A percentile compares a stretch with the other conserved stretches of the same genome.
phyloP scores from a whole-genome alignment of 352 stramenopile genomes.

The Globisporangium irregulare region DNA sequence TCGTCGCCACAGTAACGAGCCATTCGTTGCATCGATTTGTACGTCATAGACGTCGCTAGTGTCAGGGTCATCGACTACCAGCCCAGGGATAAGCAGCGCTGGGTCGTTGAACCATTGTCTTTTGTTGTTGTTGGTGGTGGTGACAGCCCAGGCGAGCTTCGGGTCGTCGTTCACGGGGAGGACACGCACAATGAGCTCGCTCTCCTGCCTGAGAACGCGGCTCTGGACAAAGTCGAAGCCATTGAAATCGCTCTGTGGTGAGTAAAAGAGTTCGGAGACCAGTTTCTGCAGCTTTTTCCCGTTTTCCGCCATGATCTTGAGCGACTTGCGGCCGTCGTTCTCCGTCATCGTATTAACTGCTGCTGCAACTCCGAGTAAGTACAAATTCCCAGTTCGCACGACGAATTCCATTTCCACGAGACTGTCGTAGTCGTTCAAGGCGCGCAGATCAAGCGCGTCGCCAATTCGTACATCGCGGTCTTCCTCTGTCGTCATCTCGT shows the following conservation, averaged over 20 bases:
- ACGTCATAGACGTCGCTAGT: conserved; percentile 30
- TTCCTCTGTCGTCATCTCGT: conserved; percentile 12
- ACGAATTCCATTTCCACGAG: conserved; percentile 2
- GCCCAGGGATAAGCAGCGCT: conserved; percentile 28
- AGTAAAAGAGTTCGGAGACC: conserved; percentile 15
- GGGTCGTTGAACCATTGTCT: conserved; percentile 26
- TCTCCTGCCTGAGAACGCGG: background rate
- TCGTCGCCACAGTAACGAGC: conserved; percentile 22
- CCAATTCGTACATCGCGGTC: conserved; percentile 9
- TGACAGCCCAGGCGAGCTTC: background rate
- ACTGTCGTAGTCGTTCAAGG: background rate
- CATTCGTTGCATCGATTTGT: conserved; percentile 26
- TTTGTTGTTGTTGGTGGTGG: background rate
- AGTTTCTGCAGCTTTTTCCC: conserved; percentile 4
- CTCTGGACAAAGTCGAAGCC: conserved; percentile 14
- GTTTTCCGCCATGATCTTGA: conserved; percentile 10
- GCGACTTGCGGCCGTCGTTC: background rate
- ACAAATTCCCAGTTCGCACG: conserved; percentile 7
- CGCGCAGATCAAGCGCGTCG: conserved; percentile 8
- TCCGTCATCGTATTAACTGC: background rate
- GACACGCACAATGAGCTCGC: conserved; percentile 15
- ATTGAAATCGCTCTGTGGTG: conserved; percentile 14
- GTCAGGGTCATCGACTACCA: conserved; percentile 37
- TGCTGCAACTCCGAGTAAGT: conserved; percentile 1
- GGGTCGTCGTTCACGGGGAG: conserved; percentile 25